Percentiles rank a stretch among this genome's conserved stretches.
phyloP scores from a whole-genome alignment of 2,329 filamentous ascomycete species.

The Arthroderma sp. region DNA sequence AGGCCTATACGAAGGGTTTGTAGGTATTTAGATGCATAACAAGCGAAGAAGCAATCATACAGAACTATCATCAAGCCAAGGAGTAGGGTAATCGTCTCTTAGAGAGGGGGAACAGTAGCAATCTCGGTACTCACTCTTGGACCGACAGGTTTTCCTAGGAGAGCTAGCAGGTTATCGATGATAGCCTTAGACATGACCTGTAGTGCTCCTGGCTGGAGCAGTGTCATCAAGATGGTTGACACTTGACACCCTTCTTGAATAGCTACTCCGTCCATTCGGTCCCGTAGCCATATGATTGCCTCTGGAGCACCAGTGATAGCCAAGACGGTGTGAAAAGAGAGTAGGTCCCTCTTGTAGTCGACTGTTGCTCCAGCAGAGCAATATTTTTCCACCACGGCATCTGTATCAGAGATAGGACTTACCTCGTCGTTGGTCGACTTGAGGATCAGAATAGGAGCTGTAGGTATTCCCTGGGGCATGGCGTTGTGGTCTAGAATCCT shows the following conservation, averaged over 20 bases:
- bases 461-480: constrained; percentile 32
- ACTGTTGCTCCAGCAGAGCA: constrained; percentile 34
- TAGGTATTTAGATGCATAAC: not conserved
- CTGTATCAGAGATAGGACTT: constrained; percentile 34
- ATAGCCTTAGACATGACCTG: constrained; percentile 7
- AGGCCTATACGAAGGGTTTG: not conserved
- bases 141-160: constrained; percentile 11
- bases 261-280: constrained; percentile 15
- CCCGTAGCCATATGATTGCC: constrained; percentile 23
- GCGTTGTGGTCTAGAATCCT: constrained; percentile 17
- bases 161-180: constrained; percentile 7
- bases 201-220: constrained; percentile 8
- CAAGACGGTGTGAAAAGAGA: constrained; percentile 33
- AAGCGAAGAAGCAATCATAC: not conserved
- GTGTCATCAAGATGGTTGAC: constrained; percentile 4
- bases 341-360: constrained; percentile 35
- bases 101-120: not conserved
- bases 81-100: too few species aligned
- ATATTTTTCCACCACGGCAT: constrained; percentile 33
- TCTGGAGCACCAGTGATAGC: constrained; percentile 23
- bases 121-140: not conserved
- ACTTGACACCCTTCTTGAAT: constrained; percentile 6
- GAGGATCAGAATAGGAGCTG: constrained; percentile 41
- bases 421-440: constrained; percentile 40
- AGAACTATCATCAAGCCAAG: not conserved